These are phyloP conservation scores for Mycena kentingensis DNA, from an alignment of 768 basidiomycete genomes.

Conservation along the genomic window DNA sequence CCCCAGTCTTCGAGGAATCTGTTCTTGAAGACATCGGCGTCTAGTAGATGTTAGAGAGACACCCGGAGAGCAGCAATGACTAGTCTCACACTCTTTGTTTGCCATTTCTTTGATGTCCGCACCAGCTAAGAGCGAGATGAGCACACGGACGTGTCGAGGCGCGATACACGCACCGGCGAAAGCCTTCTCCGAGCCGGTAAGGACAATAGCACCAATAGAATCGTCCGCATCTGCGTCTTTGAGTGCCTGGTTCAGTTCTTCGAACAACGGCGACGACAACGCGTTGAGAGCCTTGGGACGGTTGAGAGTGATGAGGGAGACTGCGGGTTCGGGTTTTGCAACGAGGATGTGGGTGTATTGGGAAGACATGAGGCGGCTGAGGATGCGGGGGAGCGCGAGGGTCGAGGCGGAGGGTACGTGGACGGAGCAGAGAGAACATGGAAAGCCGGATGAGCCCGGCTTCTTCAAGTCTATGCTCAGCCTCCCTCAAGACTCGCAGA, in stretches of 20 bases:
- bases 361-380: conserved; percentile 53
- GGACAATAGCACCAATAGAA: conserved; percentile 77
- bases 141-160: neutral
- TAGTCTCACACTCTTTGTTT: conserved; percentile 79
- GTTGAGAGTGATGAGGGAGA: conserved; percentile 84
- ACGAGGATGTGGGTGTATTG: conserved; percentile 69
- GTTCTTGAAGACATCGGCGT: conserved; percentile 82
- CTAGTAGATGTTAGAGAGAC: conserved; percentile 38
- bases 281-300: conserved; percentile 91
- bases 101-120: conserved; percentile 99
- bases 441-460: conserved; percentile 37
- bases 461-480: conserved; percentile 66
- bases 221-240: conserved; percentile 70
- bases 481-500: conserved; percentile 48
- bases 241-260: conserved; percentile 79
- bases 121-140: conserved; percentile 58
- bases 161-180: conserved; percentile 79
- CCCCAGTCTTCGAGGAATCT: conserved; percentile 89
- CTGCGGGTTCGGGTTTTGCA: conserved; percentile 65
- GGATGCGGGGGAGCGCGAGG: conserved; percentile 5
- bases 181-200: conserved; percentile 90
- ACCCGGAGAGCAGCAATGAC: neutral
- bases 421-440: neutral
- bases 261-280: conserved; percentile 76
- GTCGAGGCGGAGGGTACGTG: conserved; percentile 5